Evolutionary conservation across 306 rosid genomes (phyloP).

Genomic region (Citrullus mucosospermus): DNA sequence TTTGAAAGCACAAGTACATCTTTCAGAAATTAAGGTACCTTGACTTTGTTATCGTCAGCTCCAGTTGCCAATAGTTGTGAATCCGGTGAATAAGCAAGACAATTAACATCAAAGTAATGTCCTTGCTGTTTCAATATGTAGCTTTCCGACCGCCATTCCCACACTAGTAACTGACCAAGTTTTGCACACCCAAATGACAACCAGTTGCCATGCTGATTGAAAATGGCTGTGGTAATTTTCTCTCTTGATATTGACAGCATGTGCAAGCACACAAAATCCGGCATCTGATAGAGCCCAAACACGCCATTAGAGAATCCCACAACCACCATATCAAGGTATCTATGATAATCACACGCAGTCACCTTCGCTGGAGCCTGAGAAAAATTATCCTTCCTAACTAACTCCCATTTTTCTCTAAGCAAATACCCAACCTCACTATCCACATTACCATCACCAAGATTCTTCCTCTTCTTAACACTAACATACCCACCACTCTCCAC

Average conservation of each 20-base stretch:
- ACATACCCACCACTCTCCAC: conserved; percentile 21
- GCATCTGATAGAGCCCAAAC: conserved; percentile 84
- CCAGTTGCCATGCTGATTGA: conserved; percentile 88
- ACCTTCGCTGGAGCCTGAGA: conserved; percentile 44
- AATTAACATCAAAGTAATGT: conserved; percentile 88
- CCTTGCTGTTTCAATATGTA: conserved; percentile 95
- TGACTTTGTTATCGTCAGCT: conserved; percentile 97
- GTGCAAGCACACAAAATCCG: conserved; percentile 85
- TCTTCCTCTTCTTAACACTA: conserved; percentile 49
- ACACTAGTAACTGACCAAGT: conserved; percentile 86
- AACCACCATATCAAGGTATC: conserved; percentile 65
- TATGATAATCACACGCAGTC: conserved; percentile 72
- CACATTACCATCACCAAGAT: conserved; percentile 14
- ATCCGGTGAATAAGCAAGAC: conserved; percentile 72
- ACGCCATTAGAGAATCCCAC: conserved; percentile 82
- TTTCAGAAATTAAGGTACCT: conserved; percentile 33
- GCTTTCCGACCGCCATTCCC: conserved; percentile 95
- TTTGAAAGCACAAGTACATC: not conserved
- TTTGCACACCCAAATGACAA: conserved; percentile 77
- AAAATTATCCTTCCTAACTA: conserved; percentile 65
- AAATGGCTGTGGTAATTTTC: conserved; percentile 66
- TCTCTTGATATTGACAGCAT: conserved; percentile 68
- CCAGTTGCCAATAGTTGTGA: conserved; percentile 88
- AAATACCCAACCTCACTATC: conserved; percentile 39
- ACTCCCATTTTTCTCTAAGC: conserved; percentile 55